These are phyloP conservation scores for Cercophora sp. DNA, from an alignment of 495 filamentous ascomycete species.

Conservation along the genomic window DNA sequence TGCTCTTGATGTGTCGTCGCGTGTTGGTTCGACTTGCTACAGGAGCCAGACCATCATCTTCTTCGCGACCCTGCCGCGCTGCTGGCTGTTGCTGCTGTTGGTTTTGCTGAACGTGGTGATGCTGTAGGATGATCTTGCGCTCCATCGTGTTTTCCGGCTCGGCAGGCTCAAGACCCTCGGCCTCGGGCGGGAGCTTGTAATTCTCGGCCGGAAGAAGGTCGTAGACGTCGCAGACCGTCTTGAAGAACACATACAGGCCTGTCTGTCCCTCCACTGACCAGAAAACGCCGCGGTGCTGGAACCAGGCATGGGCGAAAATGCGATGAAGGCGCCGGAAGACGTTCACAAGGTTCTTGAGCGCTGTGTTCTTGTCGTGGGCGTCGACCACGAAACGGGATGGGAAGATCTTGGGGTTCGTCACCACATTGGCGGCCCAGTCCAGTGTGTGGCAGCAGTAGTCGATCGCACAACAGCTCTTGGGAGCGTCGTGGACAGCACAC, in stretches of 20 bases:
- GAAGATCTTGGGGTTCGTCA: conserved; percentile 88
- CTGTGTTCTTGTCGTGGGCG: conserved; percentile 57
- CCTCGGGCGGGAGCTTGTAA: conserved; percentile 90
- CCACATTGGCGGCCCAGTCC: conserved; percentile 89
- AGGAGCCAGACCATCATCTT: conserved; percentile 42
- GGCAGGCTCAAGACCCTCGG: conserved; percentile 65
- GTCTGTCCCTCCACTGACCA: conserved; percentile 88
- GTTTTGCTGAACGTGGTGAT: too few relatives aligned
- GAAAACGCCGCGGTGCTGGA: conserved; percentile 91
- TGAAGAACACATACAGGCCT: conserved; percentile 92
- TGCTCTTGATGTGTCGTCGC: conserved; percentile 66
- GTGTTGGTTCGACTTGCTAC: conserved; percentile 59
- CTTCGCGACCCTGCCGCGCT: conserved; percentile 17
- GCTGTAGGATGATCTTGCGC: conserved; percentile 24
- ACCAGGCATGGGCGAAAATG: conserved; percentile 98
- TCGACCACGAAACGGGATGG: conserved; percentile 76
- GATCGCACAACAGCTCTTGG: conserved; percentile 93
- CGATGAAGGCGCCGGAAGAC: conserved; percentile 91
- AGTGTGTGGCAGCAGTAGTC: conserved; percentile 98
- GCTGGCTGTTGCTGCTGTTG: conserved; percentile 19
- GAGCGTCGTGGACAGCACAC: conserved; percentile 93
- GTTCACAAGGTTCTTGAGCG: conserved; percentile 81
- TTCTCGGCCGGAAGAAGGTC: conserved; percentile 85
- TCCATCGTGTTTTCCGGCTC: conserved; percentile 21
- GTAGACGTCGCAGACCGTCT: conserved; percentile 91